Percentiles rank a stretch among this genome's conserved stretches.
Evolutionary conservation across 2,329 filamentous ascomycete genomes (phyloP).

Genomic region (Calonectria hawksworthii): DNA sequence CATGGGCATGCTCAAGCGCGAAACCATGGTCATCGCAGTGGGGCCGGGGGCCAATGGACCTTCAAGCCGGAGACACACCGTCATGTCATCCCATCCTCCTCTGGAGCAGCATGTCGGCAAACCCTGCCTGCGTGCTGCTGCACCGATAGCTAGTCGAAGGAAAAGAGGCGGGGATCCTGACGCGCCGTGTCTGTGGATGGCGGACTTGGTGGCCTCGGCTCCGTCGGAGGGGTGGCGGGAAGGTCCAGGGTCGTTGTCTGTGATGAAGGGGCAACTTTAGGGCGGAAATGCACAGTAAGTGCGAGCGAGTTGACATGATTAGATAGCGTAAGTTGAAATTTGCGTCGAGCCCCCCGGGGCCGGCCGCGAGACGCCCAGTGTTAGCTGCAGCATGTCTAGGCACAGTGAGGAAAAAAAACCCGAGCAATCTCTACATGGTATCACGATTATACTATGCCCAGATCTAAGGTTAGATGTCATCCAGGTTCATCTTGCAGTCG

Average conservation of each 20-base stretch:
- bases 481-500: slow-evolving; percentile 46
- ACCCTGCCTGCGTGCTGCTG: slow-evolving; percentile 39
- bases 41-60: slow-evolving; percentile 30
- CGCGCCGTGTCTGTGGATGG: slow-evolving; percentile 28
- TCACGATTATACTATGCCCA: slow-evolving; percentile 11
- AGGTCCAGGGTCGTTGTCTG: slow-evolving; percentile 44
- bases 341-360: slow-evolving; percentile 34
- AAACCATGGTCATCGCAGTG: slow-evolving; percentile 41
- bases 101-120: slow-evolving; percentile 30
- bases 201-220: slow-evolving; percentile 46
- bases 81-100: slow-evolving; percentile 38
- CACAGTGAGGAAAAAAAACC: neutral
- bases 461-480: slow-evolving; percentile 40
- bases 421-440: neutral
- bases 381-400: slow-evolving; percentile 21
- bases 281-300: slow-evolving; percentile 37
- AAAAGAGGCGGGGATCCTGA: slow-evolving; percentile 41
- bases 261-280: slow-evolving; percentile 44
- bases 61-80: slow-evolving; percentile 30
- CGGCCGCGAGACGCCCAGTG: slow-evolving; percentile 29
- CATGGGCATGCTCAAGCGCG: slow-evolving; percentile 35
- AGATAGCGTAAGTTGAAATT: slow-evolving; percentile 42
- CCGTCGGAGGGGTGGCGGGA: slow-evolving; percentile 48
- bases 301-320: slow-evolving; percentile 40
- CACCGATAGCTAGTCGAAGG: slow-evolving; percentile 36